Evolutionary conservation across 176 grass and related monocot species (phyloP).

Genomic region (Microstegium vimineum): DNA sequence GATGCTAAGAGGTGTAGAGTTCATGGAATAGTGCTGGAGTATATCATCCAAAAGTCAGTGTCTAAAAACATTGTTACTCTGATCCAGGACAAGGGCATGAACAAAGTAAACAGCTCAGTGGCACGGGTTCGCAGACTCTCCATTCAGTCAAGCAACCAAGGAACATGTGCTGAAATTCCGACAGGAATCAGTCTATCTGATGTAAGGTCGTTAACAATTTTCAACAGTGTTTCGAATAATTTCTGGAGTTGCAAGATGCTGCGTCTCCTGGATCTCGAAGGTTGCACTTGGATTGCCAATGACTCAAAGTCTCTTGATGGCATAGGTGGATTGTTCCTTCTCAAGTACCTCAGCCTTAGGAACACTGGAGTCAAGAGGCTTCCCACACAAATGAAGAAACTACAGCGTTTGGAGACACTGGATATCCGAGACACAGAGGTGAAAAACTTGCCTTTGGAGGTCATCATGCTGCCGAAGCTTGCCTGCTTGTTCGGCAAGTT

Average conservation of each 20-base stretch:
- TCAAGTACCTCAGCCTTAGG: neutral
- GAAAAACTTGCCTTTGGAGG: neutral
- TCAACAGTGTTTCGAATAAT: neutral
- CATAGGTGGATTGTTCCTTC: neutral
- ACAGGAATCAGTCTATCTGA: neutral
- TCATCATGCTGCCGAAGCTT: neutral
- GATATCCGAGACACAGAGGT: neutral
- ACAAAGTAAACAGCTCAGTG: too few species aligned
- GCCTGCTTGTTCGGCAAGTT: neutral
- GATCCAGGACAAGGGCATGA: neutral
- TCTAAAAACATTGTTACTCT: neutral
- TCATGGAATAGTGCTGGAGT: neutral
- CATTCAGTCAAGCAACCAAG: neutral
- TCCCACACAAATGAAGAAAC: neutral
- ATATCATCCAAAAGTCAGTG: neutral
- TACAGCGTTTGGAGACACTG: neutral
- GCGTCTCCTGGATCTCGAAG: neutral
- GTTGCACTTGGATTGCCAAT: neutral
- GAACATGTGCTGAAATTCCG: neutral
- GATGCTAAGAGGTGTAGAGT: neutral
- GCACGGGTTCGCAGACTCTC: neutral
- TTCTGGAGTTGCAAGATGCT: neutral
- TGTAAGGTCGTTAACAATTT: neutral
- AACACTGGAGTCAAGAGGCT: neutral
- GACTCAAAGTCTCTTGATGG: accelerated